Conservation (phyloP, 1,139 yeast genomes). For the Ogataea hybrid region DNA sequence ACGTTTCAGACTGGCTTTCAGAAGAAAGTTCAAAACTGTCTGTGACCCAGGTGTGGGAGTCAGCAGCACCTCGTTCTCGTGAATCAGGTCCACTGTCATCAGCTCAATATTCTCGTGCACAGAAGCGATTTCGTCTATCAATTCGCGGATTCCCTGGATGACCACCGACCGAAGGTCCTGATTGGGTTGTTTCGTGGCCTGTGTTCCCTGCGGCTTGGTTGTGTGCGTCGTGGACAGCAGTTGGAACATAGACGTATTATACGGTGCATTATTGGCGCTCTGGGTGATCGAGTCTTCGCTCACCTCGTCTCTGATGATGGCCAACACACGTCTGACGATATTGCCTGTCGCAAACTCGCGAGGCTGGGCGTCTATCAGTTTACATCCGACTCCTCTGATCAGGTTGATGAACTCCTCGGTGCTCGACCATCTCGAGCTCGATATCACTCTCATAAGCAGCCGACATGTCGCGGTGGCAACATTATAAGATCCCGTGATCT, state of each 20-base stretch:
- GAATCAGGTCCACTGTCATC: constrained; percentile 90
- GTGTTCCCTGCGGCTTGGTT: constrained; percentile 19
- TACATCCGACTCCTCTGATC: constrained; percentile 63
- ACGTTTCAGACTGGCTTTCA: constrained; percentile 86
- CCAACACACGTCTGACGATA: constrained; percentile 84
- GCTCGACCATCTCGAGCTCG: constrained; percentile 85
- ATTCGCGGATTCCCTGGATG: constrained; percentile 90
- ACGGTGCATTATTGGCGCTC: constrained; percentile 43
- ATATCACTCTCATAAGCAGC: constrained; percentile 80
- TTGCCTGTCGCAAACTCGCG: constrained; percentile 87
- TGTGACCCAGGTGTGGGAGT: constrained; percentile 94
- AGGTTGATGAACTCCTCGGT: constrained; percentile 69
- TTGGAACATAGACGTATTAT: constrained; percentile 87
- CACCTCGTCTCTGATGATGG: constrained; percentile 86
- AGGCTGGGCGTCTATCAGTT: constrained; percentile 64
- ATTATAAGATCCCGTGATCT: constrained; percentile 66
- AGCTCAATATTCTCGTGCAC: constrained; percentile 89
- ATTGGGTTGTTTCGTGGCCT: constrained; percentile 31
- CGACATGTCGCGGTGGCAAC: constrained; percentile 90
- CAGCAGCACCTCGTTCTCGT: constrained; percentile 85
- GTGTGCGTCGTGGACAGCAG: constrained; percentile 56
- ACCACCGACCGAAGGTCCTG: constrained; percentile 79
- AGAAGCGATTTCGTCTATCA: constrained; percentile 87
- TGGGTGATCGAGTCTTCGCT: constrained; percentile 22
- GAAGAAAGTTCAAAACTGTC: constrained; percentile 82